These are phyloP conservation scores for Monosporascus ibericus DNA, from an alignment of 2,329 filamentous ascomycete species.

Conservation along the genomic window DNA sequence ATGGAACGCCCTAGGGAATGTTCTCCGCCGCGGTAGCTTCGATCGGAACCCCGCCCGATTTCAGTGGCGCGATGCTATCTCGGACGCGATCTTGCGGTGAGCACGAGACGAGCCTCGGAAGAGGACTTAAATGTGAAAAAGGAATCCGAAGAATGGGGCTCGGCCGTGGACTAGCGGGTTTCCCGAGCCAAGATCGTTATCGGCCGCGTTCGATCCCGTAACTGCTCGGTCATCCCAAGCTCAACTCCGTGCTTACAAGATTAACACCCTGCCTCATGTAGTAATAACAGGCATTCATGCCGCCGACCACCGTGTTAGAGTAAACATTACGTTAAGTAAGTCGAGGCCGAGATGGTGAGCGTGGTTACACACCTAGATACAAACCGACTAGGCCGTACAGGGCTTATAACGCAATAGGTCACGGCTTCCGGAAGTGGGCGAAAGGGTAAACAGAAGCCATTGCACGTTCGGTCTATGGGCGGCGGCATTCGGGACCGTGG, in stretches of 20 bases:
- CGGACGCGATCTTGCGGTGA: conserved; percentile 1
- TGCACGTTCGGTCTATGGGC: no score
- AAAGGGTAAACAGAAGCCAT: no score
- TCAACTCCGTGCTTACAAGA: neutral
- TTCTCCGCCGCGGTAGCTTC: neutral
- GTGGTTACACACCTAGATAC: no score
- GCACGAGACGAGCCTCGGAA: neutral
- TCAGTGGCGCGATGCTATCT: neutral
- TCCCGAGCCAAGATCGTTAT: neutral
- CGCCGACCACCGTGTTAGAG: neutral
- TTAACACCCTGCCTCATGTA: neutral
- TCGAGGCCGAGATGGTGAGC: no score
- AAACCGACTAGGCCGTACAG: no score
- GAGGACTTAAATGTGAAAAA: neutral
- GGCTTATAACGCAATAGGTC: no score
- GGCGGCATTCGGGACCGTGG: no score
- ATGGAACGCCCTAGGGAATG: neutral
- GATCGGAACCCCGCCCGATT: neutral
- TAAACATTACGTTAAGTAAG: conserved; percentile 4
- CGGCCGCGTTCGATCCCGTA: neutral
- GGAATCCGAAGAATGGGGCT: neutral
- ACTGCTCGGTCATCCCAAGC: neutral
- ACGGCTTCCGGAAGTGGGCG: no score
- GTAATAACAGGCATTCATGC: neutral
- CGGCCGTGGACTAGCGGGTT: neutral